Evolutionary conservation across 768 basidiomycete genomes (phyloP), one percentile per base, ranked within the genome.

Genomic region (Auriscalpium orientale): DNA sequence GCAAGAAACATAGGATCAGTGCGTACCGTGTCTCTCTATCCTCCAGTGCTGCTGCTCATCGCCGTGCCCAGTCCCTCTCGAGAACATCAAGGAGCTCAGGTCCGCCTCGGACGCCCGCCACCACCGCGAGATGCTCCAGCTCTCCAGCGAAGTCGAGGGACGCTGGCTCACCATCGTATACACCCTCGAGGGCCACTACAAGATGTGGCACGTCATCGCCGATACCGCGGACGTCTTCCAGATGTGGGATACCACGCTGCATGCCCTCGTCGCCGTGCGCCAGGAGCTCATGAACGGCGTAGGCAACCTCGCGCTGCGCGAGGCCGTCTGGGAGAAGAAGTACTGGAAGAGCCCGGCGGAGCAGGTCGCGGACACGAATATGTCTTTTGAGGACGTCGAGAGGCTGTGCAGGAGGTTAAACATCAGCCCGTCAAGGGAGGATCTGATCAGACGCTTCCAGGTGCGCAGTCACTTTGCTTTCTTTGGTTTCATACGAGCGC

Each of bases 161-260:
- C 77, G 84, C 18, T 95, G 91, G 90, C 79, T 95, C 60, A 90
- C 92, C 0, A 82, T 90, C 67, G 82, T 93, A 59, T 93, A 95
- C 64, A 82, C 88, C 57, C 73, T 85, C 49, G 82, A 85, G 46
- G 87, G 84, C 12, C 76, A 74, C 21, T 91, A 90, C 76, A 95
- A 95, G 73, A 88, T 88, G 0, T 78, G 94, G 22, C 92, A 97
- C 65, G 77, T 95, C 58, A 78, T 95, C 53, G 87, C 93, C 2
- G 77, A 83, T 2, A 82, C 83, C 0, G 69, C 71, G 33, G 79
- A 85, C 50, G 78, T 85, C 64, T 81, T 82, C 63, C 70, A 72
- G n/a, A 72, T 81, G 62, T 85, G 83, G 84, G 79, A 84, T 48
- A 68, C 73, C 33, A 82, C 89, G 0, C 69, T 95, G 10, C 76